These are phyloP conservation scores for Calonectria honghensis DNA, from an alignment of 2,329 filamentous ascomycete species.

Conservation along the genomic window DNA sequence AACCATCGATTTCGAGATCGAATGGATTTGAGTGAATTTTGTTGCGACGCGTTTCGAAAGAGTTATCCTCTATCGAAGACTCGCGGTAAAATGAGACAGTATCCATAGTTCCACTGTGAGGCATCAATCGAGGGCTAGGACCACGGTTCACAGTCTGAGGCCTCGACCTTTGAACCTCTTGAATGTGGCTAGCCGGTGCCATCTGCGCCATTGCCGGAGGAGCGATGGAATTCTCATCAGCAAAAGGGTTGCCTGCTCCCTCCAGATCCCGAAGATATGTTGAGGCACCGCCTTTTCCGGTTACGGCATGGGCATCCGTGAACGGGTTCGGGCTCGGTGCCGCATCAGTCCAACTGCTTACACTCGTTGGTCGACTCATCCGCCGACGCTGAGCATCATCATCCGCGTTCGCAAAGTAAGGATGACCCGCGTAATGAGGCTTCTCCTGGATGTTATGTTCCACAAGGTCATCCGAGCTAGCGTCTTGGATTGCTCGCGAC, in stretches of 20 bases:
- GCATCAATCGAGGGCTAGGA: conserved; percentile 54
- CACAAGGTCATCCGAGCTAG: conserved; percentile 62
- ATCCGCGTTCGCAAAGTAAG: conserved; percentile 31
- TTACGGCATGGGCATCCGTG: conserved; percentile 67
- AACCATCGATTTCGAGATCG: conserved; percentile 71
- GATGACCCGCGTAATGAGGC: conserved; percentile 29
- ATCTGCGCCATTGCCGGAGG: conserved; percentile 52
- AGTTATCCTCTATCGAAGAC: conserved; percentile 62
- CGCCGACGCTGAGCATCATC: conserved; percentile 40
- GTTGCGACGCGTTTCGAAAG: conserved; percentile 68
- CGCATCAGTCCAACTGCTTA: conserved; percentile 35
- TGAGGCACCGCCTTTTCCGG: conserved; percentile 60
- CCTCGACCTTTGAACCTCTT: conserved; percentile 70
- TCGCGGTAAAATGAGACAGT: conserved; percentile 64
- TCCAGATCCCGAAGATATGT: conserved; percentile 59
- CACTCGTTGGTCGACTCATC: conserved; percentile 32
- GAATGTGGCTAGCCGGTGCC: conserved; percentile 65
- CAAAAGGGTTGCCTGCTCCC: conserved; percentile 65
- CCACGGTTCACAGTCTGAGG: conserved; percentile 64
- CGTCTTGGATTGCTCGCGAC: conserved; percentile 64
- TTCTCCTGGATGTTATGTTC: conserved; percentile 51
- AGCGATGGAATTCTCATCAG: conserved; percentile 68
- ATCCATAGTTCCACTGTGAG: conserved; percentile 55
- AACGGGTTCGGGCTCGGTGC: conserved; percentile 42
- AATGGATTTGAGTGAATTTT: conserved; percentile 80